Conservation (phyloP, 2,329 filamentous ascomycete genomes). For the Diaporthe nobilis region DNA sequence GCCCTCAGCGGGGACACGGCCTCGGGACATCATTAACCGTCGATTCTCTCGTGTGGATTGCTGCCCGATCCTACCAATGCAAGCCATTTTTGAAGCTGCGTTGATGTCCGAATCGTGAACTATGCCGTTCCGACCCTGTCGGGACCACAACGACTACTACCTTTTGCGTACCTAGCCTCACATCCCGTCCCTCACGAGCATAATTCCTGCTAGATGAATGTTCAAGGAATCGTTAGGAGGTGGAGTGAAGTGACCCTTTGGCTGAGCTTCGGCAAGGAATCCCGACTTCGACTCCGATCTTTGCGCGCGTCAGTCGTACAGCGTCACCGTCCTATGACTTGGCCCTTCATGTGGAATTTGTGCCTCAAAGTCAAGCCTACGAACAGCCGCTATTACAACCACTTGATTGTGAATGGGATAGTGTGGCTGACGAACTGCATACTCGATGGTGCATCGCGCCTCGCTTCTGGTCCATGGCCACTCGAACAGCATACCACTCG, state of each 20-base stretch:
- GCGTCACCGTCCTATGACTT: background rate
- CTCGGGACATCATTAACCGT: background rate
- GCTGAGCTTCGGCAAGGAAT: background rate
- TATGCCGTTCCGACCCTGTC: background rate
- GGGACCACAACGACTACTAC: background rate
- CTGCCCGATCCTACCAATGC: slow-evolving; percentile 6
- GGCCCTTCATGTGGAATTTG: background rate
- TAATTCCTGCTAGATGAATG: no score
- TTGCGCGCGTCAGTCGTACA: background rate
- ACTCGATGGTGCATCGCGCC: slow-evolving; percentile 5
- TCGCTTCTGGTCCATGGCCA: background rate
- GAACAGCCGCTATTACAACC: background rate
- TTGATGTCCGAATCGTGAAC: slow-evolving; percentile 5
- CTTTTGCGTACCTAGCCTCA: background rate
- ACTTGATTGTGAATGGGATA: background rate
- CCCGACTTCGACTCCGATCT: background rate
- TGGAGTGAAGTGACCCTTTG: background rate
- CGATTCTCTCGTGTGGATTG: background rate
- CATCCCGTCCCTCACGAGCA: background rate
- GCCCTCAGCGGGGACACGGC: background rate
- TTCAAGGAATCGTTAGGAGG: background rate
- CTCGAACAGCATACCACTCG: slow-evolving; percentile 1
- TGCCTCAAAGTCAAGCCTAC: background rate
- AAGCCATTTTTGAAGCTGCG: background rate
- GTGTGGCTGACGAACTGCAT: slow-evolving; percentile 3